Conservation (phyloP, 441 rosid genomes). For the Syzygium malaccense region DNA sequence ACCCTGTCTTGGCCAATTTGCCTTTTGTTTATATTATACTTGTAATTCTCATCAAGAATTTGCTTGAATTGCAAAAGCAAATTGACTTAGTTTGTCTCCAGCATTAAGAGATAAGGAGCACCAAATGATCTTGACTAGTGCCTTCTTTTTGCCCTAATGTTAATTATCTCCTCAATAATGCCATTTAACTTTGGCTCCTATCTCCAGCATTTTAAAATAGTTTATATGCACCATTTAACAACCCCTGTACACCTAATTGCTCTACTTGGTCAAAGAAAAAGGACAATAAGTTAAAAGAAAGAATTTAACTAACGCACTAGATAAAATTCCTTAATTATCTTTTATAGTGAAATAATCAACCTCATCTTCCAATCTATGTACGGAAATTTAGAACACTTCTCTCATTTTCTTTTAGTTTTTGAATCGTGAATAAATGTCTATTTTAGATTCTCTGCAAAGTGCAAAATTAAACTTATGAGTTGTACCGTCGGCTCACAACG, state of each 20-base stretch:
- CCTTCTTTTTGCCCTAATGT: background rate
- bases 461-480: fast-evolving
- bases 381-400: too few species aligned
- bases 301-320: background rate
- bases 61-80: background rate
- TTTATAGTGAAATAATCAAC: background rate
- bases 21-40: background rate
- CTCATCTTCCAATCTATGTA: background rate
- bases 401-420: background rate
- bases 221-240: too few species aligned
- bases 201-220: background rate
- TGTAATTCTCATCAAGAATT: background rate
- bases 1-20: background rate
- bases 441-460: background rate
- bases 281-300: background rate
- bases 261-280: background rate
- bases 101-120: background rate
- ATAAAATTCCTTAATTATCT: background rate
- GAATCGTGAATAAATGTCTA: background rate
- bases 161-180: background rate
- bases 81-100: background rate
- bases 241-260: too few species aligned
- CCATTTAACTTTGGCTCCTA: background rate
- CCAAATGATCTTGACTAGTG: background rate
- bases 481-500: fast-evolving